phyloP scores from a whole-genome alignment of 208 protist species.

The Leishmania martiniquensis region DNA sequence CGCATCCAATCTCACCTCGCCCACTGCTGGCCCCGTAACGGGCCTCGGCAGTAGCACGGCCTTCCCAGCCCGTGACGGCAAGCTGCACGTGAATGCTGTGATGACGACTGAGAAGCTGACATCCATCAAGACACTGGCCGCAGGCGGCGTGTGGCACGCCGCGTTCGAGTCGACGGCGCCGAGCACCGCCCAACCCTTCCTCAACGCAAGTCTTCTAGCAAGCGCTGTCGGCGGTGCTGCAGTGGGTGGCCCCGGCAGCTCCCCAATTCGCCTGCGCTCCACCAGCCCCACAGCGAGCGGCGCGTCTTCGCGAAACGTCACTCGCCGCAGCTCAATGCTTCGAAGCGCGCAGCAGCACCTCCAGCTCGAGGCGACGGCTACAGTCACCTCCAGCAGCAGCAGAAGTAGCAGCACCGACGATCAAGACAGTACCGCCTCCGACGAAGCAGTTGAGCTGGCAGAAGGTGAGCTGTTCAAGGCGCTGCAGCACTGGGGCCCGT shows the following conservation, averaged over 20 bases:
- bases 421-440: constrained; percentile 31
- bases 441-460: constrained; percentile 28
- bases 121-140: constrained; percentile 21
- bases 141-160: constrained; percentile 23
- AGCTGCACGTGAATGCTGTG: constrained; percentile 36
- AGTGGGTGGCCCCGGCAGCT: constrained; percentile 9
- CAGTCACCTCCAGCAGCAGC: constrained; percentile 16
- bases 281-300: constrained; percentile 23
- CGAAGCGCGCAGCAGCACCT: constrained; percentile 13
- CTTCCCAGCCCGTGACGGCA: constrained; percentile 11
- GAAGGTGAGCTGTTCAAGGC: constrained; percentile 15
- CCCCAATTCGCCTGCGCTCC: constrained; percentile 19
- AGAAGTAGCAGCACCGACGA: constrained; percentile 29
- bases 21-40: neutral
- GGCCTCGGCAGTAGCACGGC: constrained; percentile 4
- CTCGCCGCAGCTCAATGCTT: constrained; percentile 24
- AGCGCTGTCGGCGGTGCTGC: constrained; percentile 4
- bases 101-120: constrained; percentile 37
- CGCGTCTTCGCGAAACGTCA: constrained; percentile 22
- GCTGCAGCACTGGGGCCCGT: constrained; percentile 33
- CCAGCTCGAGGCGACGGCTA: neutral
- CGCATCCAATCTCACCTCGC: constrained; percentile 5
- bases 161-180: neutral
- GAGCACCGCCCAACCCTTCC: neutral
- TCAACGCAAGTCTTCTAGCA: constrained; percentile 16